Percentiles rank a stretch among this genome's conserved stretches.
Conservation (phyloP, 176 grass and related monocot species). For the Guadua angustifolia region DNA sequence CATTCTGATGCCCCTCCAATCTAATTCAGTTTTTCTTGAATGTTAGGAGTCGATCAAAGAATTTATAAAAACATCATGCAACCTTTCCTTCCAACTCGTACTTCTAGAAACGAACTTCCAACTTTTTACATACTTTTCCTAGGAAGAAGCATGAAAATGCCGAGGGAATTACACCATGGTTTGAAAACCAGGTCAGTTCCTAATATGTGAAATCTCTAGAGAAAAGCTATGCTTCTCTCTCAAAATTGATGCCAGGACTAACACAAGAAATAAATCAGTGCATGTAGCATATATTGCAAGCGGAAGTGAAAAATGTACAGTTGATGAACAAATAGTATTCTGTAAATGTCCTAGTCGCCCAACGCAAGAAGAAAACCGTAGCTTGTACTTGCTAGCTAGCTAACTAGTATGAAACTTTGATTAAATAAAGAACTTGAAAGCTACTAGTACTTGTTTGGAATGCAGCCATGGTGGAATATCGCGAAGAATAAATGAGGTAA, state of each 20-base stretch:
- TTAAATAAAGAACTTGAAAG: neutral
- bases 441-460: constrained; percentile 6
- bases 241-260: neutral
- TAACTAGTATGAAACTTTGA: neutral
- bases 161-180: neutral
- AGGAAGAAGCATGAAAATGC: neutral
- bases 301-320: neutral
- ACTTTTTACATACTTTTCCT: neutral
- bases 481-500: neutral
- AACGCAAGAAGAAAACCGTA: neutral
- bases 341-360: constrained; percentile 5
- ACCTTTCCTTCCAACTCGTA: neutral
- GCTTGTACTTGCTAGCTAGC: neutral
- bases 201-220: neutral
- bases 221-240: neutral
- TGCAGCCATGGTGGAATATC: constrained; percentile 13
- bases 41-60: neutral
- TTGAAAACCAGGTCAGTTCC: neutral
- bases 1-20: neutral
- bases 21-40: neutral
- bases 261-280: neutral
- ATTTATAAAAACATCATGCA: neutral
- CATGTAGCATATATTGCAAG: neutral
- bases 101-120: neutral
- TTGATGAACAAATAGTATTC: neutral